Percentiles rank a stretch among this genome's conserved stretches.
These are phyloP conservation scores for Fusarium staphyleae DNA, from an alignment of 2,329 filamentous ascomycete species.

Conservation along the genomic window DNA sequence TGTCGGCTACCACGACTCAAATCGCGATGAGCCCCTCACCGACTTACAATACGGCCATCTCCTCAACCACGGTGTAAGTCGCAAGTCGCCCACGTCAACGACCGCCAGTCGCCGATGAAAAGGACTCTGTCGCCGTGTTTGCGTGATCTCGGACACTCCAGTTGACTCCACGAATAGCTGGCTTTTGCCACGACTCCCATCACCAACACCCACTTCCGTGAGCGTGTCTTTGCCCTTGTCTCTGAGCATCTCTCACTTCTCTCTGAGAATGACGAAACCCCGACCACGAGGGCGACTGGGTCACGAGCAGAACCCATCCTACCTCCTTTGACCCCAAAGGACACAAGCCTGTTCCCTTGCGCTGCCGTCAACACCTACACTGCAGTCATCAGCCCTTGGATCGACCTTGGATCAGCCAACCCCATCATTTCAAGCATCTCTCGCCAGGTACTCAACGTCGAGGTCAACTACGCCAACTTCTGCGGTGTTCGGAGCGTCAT, in stretches of 20 bases:
- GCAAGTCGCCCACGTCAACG: constrained; percentile 11
- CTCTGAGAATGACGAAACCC: constrained; percentile 49
- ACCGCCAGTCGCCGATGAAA: background rate
- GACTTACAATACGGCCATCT: constrained; percentile 71
- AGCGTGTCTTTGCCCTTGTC: constrained; percentile 69
- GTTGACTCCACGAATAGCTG: constrained; percentile 61
- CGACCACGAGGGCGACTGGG: constrained; percentile 52
- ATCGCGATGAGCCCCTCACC: constrained; percentile 65
- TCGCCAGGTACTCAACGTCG: constrained; percentile 86
- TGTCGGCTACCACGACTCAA: constrained; percentile 77
- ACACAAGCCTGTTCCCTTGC: constrained; percentile 76
- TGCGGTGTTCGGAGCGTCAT: constrained; percentile 87
- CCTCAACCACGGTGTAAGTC: constrained; percentile 71
- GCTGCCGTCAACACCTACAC: constrained; percentile 76
- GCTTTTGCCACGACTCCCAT: constrained; percentile 80
- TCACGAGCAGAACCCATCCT: constrained; percentile 64
- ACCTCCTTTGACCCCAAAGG: constrained; percentile 76
- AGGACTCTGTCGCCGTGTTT: background rate
- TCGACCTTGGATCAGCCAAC: constrained; percentile 84
- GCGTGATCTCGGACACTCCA: constrained; percentile 3
- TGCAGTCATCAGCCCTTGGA: constrained; percentile 87
- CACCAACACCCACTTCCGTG: constrained; percentile 75
- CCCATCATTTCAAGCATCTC: constrained; percentile 86
- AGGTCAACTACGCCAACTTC: constrained; percentile 94
- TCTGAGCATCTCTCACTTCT: constrained; percentile 60